Evolutionary conservation across 2,329 filamentous ascomycete species (phyloP).

Genomic region (Ascochyta viciae-villosae): DNA sequence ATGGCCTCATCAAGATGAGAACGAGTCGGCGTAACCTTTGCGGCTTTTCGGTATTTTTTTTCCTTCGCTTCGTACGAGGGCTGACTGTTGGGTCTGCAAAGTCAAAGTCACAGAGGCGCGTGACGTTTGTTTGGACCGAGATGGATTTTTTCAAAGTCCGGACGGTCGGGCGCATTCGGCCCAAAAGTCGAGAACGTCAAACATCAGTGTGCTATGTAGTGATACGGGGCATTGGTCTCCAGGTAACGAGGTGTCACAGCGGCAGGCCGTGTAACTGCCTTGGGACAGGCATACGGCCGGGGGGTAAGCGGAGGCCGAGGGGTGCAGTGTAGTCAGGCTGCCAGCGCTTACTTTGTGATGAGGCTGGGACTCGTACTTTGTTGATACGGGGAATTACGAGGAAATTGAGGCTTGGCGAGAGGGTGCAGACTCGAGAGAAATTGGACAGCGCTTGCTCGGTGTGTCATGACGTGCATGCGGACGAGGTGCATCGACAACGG

Average conservation of each 20-base stretch:
- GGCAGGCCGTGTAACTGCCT: slow-evolving; percentile 7
- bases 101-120: neutral
- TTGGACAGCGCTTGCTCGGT: neutral
- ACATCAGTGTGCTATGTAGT: neutral
- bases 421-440: neutral
- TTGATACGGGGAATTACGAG: neutral
- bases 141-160: slow-evolving; percentile 3
- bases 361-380: neutral
- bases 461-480: slow-evolving; percentile 17
- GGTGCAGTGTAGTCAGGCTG: neutral
- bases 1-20: neutral
- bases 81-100: neutral
- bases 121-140: slow-evolving; percentile 6
- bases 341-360: neutral
- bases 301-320: neutral
- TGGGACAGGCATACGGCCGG: slow-evolving; percentile 1
- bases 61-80: slow-evolving; percentile 6
- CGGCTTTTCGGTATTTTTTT: neutral
- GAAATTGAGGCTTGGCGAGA: slow-evolving; percentile 4
- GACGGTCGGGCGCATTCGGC: slow-evolving; percentile 10
- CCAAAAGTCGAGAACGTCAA: neutral
- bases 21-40: neutral
- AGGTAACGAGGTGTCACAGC: slow-evolving; percentile 10
- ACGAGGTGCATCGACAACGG: slow-evolving; percentile 8
- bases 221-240: slow-evolving; percentile 4